A percentile compares a stretch with the other conserved stretches of the same genome.
These are phyloP conservation scores for Geotrichum restrictum DNA, from an alignment of 1,139 yeast genomes.

Conservation along the genomic window DNA sequence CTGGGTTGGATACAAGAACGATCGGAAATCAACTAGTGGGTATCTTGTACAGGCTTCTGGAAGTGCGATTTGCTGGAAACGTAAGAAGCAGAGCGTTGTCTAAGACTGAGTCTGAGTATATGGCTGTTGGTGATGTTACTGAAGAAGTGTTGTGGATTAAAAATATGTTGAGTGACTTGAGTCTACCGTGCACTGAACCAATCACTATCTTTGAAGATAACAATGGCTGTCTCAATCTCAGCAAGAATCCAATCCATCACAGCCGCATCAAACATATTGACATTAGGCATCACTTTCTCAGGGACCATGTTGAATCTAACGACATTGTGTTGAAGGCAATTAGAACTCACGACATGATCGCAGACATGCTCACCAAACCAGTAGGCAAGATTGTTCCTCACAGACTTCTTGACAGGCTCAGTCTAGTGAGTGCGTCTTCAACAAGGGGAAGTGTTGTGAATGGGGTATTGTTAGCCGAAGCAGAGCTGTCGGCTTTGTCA, in stretches of 20 bases:
- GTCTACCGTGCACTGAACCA: not conserved
- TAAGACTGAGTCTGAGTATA: constrained; percentile 9
- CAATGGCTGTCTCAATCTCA: constrained; percentile 22
- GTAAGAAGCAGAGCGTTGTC: constrained; percentile 4
- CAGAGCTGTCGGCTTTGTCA: too few species aligned
- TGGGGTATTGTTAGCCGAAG: too few species aligned
- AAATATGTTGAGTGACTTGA: not conserved
- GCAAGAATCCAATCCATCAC: constrained; percentile 23
- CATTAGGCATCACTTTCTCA: constrained; percentile 21
- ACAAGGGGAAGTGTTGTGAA: not conserved
- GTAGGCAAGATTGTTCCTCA: not conserved
- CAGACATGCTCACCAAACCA: constrained; percentile 3
- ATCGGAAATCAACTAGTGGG: constrained; percentile 19
- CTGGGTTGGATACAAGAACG: constrained; percentile 21
- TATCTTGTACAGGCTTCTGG: constrained; percentile 18
- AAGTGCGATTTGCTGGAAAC: constrained; percentile 21
- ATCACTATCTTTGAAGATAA: constrained; percentile 23
- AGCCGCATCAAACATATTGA: constrained; percentile 24
- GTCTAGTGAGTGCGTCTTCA: not conserved
- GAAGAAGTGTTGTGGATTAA: constrained; percentile 8
- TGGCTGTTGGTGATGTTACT: constrained; percentile 2
- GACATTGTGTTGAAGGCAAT: not conserved
- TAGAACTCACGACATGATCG: constrained; percentile 1
- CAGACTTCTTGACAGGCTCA: too few species aligned
- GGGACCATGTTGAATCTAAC: constrained; percentile 10